These are phyloP conservation scores for Coniochaeta ligniaria DNA, from an alignment of 2,329 filamentous ascomycete genomes.

Conservation along the genomic window DNA sequence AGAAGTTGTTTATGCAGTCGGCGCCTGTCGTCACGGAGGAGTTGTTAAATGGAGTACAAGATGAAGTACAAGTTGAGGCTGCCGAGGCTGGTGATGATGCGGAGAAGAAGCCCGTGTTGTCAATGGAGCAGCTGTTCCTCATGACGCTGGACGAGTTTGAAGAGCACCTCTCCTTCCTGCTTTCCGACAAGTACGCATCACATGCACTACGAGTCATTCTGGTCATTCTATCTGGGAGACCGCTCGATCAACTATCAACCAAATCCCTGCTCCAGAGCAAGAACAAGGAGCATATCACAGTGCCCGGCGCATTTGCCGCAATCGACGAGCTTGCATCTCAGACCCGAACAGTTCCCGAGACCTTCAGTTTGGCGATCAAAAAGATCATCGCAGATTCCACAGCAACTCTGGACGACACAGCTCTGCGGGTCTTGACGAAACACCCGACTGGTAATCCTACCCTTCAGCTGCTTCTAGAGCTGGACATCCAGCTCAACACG, in stretches of 20 bases:
- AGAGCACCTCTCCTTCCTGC: constrained; percentile 70
- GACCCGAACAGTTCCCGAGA: constrained; percentile 61
- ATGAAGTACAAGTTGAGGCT: constrained; percentile 27
- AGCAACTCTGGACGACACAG: constrained; percentile 66
- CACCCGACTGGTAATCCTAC: constrained; percentile 90
- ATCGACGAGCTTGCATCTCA: constrained; percentile 38
- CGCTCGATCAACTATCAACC: constrained; percentile 61
- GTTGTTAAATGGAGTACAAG: constrained; percentile 36
- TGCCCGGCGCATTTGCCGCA: constrained; percentile 44
- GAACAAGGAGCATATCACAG: constrained; percentile 77
- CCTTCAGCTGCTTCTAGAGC: constrained; percentile 80
- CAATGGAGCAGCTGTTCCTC: constrained; percentile 82
- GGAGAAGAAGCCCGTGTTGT: constrained; percentile 42
- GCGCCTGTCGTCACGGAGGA: constrained; percentile 75
- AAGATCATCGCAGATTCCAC: constrained; percentile 78
- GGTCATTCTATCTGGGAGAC: constrained; percentile 75
- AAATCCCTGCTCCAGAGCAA: constrained; percentile 81
- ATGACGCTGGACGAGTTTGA: constrained; percentile 82
- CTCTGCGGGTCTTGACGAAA: constrained; percentile 75
- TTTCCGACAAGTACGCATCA: constrained; percentile 85
- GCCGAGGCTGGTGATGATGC: constrained; percentile 24
- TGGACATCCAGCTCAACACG: constrained; percentile 72
- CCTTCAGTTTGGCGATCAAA: constrained; percentile 68
- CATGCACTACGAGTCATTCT: constrained; percentile 84
- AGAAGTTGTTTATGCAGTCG: constrained; percentile 80